Evolutionary conservation across 345 rosid genomes (phyloP).

Genomic region (Eucalyptus brandiana): DNA sequence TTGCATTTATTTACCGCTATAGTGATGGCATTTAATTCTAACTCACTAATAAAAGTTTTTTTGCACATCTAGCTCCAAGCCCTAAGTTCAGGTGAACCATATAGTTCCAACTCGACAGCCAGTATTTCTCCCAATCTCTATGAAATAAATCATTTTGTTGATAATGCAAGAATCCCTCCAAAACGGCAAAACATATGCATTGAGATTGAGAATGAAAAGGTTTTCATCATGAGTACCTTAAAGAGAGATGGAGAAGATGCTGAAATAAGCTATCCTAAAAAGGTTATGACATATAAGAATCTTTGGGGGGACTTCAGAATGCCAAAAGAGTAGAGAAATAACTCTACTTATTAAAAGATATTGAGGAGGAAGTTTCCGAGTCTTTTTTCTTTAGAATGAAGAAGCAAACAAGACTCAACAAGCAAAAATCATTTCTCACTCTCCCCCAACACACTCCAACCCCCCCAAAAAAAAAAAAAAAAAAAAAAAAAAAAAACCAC

Average conservation of each 20-base stretch:
- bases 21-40: not conserved
- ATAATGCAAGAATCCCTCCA: not conserved
- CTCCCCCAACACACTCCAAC: not conserved
- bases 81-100: not conserved
- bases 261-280: not conserved
- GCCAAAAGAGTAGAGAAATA: not conserved
- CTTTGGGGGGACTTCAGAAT: not conserved
- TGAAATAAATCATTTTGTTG: not conserved
- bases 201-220: not conserved
- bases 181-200: not conserved
- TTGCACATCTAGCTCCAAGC: not conserved
- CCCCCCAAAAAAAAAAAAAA: not conserved
- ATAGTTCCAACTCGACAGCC: not conserved
- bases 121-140: not conserved
- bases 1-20: not conserved
- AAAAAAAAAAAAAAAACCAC: not conserved
- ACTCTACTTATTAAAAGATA: not conserved
- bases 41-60: not conserved
- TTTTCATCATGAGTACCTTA: not conserved
- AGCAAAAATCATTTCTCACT: not conserved
- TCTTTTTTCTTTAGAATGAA: not conserved
- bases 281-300: not conserved
- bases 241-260: not conserved
- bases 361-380: not conserved
- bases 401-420: not conserved